Percentiles rank a stretch among this genome's conserved stretches.
phyloP scores from a whole-genome alignment of 2,329 filamentous ascomycete genomes.

The Cyphellophora attinorum region DNA sequence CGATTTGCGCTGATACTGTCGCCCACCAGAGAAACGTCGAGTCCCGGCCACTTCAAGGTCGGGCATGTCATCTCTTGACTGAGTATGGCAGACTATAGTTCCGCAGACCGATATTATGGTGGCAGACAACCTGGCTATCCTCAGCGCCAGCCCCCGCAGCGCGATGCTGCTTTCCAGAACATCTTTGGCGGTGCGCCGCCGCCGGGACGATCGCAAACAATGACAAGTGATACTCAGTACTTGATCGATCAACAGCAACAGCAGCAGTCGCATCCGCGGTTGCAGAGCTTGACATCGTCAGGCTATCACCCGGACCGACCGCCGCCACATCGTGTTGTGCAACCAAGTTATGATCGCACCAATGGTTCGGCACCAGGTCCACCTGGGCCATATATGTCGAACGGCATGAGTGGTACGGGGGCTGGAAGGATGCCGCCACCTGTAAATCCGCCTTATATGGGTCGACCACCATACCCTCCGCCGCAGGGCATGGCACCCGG shows the following conservation, averaged over 20 bases:
- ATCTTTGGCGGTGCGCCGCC: constrained; percentile 87
- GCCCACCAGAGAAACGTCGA: too few species aligned
- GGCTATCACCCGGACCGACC: constrained; percentile 33
- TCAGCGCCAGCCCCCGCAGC: constrained; percentile 50
- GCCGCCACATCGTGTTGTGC: constrained; percentile 33
- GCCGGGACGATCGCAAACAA: constrained; percentile 84
- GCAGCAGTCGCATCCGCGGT: too few species aligned
- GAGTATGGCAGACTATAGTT: constrained; percentile 54
- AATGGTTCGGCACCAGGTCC: constrained; percentile 29
- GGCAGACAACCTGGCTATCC: constrained; percentile 38
- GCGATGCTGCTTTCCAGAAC: constrained; percentile 91
- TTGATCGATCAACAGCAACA: constrained; percentile 47
- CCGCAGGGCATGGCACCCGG: constrained; percentile 61
- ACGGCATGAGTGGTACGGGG: constrained; percentile 8
- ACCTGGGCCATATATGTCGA: constrained; percentile 17
- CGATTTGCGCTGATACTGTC: too few species aligned
- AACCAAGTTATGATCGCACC: constrained; percentile 33
- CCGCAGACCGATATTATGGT: constrained; percentile 49
- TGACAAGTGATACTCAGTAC: constrained; percentile 68
- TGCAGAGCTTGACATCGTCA: constrained; percentile 64
- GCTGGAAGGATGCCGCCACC: constrained; percentile 28
- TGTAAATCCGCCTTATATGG: constrained; percentile 50
- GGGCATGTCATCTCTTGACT: constrained; percentile 18
- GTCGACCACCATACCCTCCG: constrained; percentile 61
- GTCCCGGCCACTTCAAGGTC: too few species aligned